Evolutionary conservation across 129 eudicot species (phyloP).

Genomic region (Silybum marianum): DNA sequence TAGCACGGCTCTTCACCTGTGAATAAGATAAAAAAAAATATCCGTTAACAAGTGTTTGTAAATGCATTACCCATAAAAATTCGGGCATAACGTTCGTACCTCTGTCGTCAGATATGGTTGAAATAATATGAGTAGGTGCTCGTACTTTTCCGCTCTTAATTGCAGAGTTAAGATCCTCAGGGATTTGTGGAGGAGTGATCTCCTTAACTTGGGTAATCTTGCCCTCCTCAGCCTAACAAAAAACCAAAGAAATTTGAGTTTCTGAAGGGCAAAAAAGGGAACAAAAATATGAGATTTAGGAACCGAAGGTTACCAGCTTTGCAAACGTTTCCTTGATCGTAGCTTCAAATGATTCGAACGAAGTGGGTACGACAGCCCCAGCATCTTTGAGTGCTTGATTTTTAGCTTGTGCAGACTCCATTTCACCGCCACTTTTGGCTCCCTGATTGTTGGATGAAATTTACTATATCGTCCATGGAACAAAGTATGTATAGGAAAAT

Average conservation of each 20-base stretch:
- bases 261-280: slow-evolving; percentile 11
- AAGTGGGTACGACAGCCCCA: slow-evolving; percentile 93
- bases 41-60: background rate
- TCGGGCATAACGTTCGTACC: slow-evolving; percentile 37
- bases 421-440: slow-evolving; percentile 94
- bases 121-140: slow-evolving; percentile 94
- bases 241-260: background rate
- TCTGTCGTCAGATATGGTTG: slow-evolving; percentile 90
- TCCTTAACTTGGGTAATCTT: slow-evolving; percentile 77
- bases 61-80: background rate
- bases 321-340: slow-evolving; percentile 83
- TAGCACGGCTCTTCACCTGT: slow-evolving; percentile 98
- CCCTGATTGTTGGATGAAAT: slow-evolving; percentile 52
- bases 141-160: slow-evolving; percentile 99
- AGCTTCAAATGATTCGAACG: slow-evolving; percentile 86
- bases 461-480: background rate
- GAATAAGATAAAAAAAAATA: slow-evolving; percentile 6
- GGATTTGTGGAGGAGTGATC: slow-evolving; percentile 90
- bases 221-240: slow-evolving; percentile 64
- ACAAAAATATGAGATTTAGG: background rate
- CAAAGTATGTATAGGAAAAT: background rate
- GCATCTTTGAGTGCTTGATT: slow-evolving; percentile 91
- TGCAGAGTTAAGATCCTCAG: slow-evolving; percentile 91
- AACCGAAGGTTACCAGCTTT: slow-evolving; percentile 55
- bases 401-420: slow-evolving; percentile 99